phyloP scores from a whole-genome alignment of 345 rosid species.

The Lumnitzera littorea region DNA sequence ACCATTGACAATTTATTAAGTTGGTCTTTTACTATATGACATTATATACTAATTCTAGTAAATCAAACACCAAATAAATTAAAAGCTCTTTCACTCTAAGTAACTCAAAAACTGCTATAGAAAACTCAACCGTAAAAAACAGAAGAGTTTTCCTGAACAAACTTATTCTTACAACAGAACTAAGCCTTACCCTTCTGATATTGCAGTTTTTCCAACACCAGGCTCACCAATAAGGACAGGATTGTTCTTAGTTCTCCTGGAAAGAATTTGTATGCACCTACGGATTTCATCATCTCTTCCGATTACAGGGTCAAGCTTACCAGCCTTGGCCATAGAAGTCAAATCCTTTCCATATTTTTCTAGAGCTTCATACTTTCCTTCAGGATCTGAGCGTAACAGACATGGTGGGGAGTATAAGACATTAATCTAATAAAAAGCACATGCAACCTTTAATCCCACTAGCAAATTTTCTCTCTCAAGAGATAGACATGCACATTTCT shows the following conservation, averaged over 20 bases:
- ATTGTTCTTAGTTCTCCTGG: slow-evolving; percentile 97
- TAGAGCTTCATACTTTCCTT: slow-evolving; percentile 93
- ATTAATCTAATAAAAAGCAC: not conserved
- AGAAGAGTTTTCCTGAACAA: not conserved
- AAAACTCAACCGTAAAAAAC: not conserved
- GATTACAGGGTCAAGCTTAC: slow-evolving; percentile 97
- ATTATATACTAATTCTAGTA: no score
- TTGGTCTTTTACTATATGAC: not conserved
- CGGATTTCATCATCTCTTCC: slow-evolving; percentile 99
- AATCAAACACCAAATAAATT: no score
- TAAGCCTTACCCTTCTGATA: slow-evolving; percentile 82
- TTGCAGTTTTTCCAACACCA: slow-evolving; percentile 99
- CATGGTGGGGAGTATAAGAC: not conserved
- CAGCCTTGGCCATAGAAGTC: slow-evolving; percentile 93
- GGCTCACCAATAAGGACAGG: slow-evolving; percentile 99
- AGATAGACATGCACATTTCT: no score
- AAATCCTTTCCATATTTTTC: slow-evolving; percentile 96
- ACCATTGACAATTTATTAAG: not conserved
- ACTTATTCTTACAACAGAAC: not conserved
- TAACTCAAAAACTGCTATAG: no score
- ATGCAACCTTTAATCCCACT: no score
- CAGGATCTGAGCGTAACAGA: slow-evolving; percentile 63
- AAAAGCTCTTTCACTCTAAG: no score
- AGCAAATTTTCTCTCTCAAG: no score
- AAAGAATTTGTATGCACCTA: slow-evolving; percentile 94